Evolutionary conservation across 2,329 filamentous ascomycete genomes (phyloP).

Genomic region (Talaromyces verruculosus): DNA sequence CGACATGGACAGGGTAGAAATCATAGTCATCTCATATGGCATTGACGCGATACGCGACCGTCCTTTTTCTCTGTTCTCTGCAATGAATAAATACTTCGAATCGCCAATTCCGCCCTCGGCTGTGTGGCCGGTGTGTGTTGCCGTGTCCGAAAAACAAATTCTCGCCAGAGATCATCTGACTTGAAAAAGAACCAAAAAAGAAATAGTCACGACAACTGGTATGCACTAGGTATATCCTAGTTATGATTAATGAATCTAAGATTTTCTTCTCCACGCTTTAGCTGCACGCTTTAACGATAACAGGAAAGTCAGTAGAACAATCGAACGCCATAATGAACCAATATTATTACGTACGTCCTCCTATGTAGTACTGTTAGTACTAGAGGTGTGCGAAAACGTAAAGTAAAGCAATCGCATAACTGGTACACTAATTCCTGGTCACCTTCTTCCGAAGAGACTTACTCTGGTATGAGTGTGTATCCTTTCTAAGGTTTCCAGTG

Average conservation of each 20-base stretch:
- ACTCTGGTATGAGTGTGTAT: too few species aligned
- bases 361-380: neutral
- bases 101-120: neutral
- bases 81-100: neutral
- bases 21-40: neutral
- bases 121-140: neutral
- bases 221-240: neutral
- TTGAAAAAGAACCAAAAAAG: constrained; percentile 1
- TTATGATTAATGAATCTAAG: neutral
- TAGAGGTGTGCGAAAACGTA: neutral
- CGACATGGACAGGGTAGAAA: neutral
- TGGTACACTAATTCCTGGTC: too few species aligned
- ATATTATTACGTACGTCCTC: neutral
- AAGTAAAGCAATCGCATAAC: too few species aligned
- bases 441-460: too few species aligned
- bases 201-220: neutral
- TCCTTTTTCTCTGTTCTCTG: neutral
- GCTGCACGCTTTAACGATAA: neutral
- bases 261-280: neutral
- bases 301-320: neutral
- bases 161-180: neutral
- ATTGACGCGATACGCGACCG: neutral
- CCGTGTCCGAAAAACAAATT: constrained; percentile 2
- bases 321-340: neutral
- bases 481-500: too few species aligned